Percentiles rank a stretch among this genome's conserved stretches.
Conservation (phyloP, 2,329 filamentous ascomycete species). For the Pestalotiopsis sp. region DNA sequence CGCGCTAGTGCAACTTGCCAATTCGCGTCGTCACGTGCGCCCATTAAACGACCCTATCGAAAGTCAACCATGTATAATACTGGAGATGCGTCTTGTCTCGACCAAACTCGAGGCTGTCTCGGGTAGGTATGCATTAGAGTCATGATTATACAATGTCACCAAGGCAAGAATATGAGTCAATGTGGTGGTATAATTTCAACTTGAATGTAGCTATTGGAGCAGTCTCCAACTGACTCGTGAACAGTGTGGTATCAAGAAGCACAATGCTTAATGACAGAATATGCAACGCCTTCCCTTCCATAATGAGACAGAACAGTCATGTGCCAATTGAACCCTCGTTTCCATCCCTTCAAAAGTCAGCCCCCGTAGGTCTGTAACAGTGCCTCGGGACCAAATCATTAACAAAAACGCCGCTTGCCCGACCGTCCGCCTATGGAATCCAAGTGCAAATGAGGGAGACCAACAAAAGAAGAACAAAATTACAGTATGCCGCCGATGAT, state of each 20-base stretch:
- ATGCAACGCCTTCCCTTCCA: neutral
- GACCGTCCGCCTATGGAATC: neutral
- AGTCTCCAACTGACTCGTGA: neutral
- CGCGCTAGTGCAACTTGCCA: neutral
- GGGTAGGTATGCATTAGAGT: no score
- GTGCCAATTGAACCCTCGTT: neutral
- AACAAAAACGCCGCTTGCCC: neutral
- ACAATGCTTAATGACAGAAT: neutral
- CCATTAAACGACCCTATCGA: neutral
- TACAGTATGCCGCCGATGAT: slow-evolving; percentile 2
- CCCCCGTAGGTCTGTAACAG: neutral
- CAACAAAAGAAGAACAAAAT: neutral
- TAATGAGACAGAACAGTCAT: neutral
- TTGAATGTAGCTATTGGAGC: neutral
- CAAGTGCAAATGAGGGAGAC: neutral
- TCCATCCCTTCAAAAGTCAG: neutral
- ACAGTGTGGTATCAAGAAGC: neutral
- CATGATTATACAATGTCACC: no score
- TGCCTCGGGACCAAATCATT: neutral
- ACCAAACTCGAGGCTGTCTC: no score
- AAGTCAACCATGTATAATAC: neutral
- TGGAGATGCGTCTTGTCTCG: no score
- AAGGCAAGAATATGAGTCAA: neutral
- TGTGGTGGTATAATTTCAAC: neutral
- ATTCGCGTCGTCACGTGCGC: slow-evolving; percentile 8